Conservation (phyloP, 805 yeast genomes). For the Yarrowia sp. region DNA sequence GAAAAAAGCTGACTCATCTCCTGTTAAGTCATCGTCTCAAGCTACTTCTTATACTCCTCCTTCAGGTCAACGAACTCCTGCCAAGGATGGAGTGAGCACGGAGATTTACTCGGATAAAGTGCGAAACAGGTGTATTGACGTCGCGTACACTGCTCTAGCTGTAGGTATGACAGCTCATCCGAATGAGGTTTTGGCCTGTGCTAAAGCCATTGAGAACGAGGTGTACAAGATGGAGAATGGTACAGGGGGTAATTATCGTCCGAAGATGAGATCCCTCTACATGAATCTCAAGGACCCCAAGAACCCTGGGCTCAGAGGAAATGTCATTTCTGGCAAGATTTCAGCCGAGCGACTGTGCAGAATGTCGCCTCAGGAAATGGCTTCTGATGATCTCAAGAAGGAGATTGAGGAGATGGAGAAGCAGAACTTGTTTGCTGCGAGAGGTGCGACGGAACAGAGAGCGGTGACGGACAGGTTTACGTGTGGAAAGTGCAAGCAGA, state of each 20-base stretch:
- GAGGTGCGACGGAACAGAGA: slow-evolving; percentile 93
- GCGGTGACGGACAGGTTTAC: slow-evolving; percentile 95
- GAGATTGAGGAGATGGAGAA: slow-evolving; percentile 83
- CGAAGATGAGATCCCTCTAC: slow-evolving; percentile 79
- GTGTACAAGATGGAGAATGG: slow-evolving; percentile 60
- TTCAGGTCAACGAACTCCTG: slow-evolving; percentile 67
- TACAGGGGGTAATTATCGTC: slow-evolving; percentile 46
- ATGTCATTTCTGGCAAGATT: slow-evolving; percentile 66
- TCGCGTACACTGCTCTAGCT: slow-evolving; percentile 85
- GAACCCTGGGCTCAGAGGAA: slow-evolving; percentile 77
- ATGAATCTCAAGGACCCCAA: slow-evolving; percentile 85
- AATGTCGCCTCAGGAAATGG: slow-evolving; percentile 94
- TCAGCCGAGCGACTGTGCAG: slow-evolving; percentile 61
- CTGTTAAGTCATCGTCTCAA: not conserved
- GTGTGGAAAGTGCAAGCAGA: slow-evolving; percentile 96
- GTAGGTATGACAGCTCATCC: slow-evolving; percentile 66
- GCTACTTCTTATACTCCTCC: slow-evolving; percentile 42
- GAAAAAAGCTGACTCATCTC: not conserved
- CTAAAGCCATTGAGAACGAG: slow-evolving; percentile 70
- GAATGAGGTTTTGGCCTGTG: slow-evolving; percentile 57
- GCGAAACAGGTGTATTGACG: slow-evolving; percentile 79
- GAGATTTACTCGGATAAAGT: slow-evolving; percentile 69
- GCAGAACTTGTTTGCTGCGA: slow-evolving; percentile 92
- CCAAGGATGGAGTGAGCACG: slow-evolving; percentile 75
- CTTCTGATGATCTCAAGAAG: slow-evolving; percentile 83